A percentile compares a stretch with the other conserved stretches of the same genome.
Conservation (phyloP, 768 basidiomycete genomes). For the Boletus rex-veris region DNA sequence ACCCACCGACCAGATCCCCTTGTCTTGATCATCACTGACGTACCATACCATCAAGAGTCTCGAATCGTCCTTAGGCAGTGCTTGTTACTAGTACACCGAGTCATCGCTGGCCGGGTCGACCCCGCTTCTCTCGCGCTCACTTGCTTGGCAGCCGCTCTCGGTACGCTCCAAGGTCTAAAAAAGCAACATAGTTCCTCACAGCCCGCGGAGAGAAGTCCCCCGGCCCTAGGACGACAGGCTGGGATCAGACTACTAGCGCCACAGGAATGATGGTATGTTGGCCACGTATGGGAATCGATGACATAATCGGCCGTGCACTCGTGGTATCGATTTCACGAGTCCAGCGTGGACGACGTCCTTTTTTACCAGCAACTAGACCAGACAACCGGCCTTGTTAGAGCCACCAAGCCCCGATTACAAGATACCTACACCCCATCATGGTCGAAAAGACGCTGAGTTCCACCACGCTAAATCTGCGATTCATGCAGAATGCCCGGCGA, state of each 20-base stretch:
- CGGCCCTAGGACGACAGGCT: neutral
- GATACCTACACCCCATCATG: constrained; percentile 7
- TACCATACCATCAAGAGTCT: neutral
- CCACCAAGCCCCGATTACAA: too few relatives aligned
- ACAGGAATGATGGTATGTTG: constrained; percentile 10
- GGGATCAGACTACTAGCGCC: constrained; percentile 1
- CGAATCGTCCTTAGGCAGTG: neutral
- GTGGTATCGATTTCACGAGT: too few relatives aligned
- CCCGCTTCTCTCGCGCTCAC: neutral
- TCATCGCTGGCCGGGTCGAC: neutral
- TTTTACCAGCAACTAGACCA: neutral
- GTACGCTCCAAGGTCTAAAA: too few relatives aligned
- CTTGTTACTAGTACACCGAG: too few relatives aligned
- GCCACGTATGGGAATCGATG: constrained; percentile 17
- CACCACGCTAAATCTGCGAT: constrained; percentile 61
- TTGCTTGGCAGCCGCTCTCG: neutral
- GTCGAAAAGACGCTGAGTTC: constrained; percentile 54
- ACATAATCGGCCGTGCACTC: constrained; percentile 11
- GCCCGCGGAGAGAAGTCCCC: neutral
- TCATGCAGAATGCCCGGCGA: constrained; percentile 70
- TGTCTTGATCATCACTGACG: neutral
- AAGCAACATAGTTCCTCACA: neutral
- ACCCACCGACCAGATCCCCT: neutral
- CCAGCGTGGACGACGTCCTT: neutral
- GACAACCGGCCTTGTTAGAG: too few relatives aligned